Evolutionary conservation across 306 rosid species (phyloP), one percentile per base, ranked within the genome.

Genomic region (Rubus parviflorus): DNA sequence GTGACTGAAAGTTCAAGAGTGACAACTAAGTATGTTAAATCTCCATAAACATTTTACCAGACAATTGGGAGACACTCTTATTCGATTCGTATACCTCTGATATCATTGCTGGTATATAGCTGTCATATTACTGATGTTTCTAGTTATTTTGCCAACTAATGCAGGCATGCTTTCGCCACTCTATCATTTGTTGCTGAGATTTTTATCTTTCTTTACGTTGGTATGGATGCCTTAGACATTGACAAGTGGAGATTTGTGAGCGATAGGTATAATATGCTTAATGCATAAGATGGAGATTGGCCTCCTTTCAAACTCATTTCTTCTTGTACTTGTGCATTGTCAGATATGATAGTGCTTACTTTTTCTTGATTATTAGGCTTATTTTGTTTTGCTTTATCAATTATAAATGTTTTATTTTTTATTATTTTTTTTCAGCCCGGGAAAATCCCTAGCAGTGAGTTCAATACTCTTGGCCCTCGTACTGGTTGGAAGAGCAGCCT

Each of bases 211-310:
- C 96, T 96, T 56, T 96, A 96, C 78, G 99, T 96, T 65, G 99
- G 99, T 73, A 96, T 96, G 98, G 99, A 96, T 77, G 94, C 99
- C 56, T 68, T 96, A 75, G 99, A 96, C 71, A 92, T 96, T 51
- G 99, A 96, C 80, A 96, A 96, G 85, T 96, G 99, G 99, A 87
- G 86, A 89, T 77, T 83, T 75, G 91, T 86, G 65, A 90, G 98
- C 74, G 85, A 85, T 38, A 90, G 99, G 99, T 96, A 64, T 17
- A 60, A 30, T 40, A 88, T 13, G 70, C 20, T 42, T 42, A 53
- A 20, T 81, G 73, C 64, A 61, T 62, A 19, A n/a, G 17, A 46
- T 45, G 45, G 70, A 73, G 52, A 46, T 12, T 12, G 14, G 46
- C 68, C 41, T 57, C 7, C 49, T 51, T 38, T 58, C 17, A 40